Conservation (phyloP, 2,329 filamentous ascomycete genomes). For the Myriosclerotinia curreyana region DNA sequence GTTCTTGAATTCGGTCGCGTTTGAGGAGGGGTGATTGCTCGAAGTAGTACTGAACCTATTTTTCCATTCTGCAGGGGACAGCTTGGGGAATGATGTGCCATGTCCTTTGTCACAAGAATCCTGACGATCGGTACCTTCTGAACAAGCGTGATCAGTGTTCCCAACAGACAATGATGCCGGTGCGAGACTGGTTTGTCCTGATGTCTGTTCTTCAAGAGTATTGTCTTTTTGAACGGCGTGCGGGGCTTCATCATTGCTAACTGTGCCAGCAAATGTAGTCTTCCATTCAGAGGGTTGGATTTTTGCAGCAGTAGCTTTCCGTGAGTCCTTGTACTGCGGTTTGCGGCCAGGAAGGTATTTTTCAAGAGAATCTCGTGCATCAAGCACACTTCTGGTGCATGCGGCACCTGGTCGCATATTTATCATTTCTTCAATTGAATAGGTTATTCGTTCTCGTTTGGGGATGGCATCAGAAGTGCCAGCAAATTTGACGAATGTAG, state of each 20-base stretch:
- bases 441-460: neutral
- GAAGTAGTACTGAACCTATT: neutral
- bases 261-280: neutral
- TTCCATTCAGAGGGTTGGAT: constrained; percentile 8
- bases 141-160: neutral
- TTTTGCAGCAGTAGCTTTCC: constrained; percentile 4
- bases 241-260: neutral
- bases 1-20: too few species aligned
- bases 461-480: neutral
- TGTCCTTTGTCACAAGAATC: neutral
- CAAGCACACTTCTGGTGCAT: neutral
- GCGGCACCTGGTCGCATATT: constrained; percentile 13
- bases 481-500: neutral
- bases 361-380: neutral
- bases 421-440: constrained; percentile 11
- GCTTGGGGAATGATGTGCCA: constrained; percentile 1
- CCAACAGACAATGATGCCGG: neutral
- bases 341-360: constrained; percentile 4
- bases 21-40: neutral
- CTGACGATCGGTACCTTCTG: neutral
- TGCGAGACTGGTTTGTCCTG: neutral
- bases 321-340: constrained; percentile 1
- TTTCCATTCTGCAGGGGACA: constrained; percentile 9
- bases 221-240: neutral
- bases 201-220: neutral